Percentiles rank a stretch among this genome's conserved stretches.
Evolutionary conservation across 2,329 filamentous ascomycete genomes (phyloP).

Genomic region (Phialophora expanda): DNA sequence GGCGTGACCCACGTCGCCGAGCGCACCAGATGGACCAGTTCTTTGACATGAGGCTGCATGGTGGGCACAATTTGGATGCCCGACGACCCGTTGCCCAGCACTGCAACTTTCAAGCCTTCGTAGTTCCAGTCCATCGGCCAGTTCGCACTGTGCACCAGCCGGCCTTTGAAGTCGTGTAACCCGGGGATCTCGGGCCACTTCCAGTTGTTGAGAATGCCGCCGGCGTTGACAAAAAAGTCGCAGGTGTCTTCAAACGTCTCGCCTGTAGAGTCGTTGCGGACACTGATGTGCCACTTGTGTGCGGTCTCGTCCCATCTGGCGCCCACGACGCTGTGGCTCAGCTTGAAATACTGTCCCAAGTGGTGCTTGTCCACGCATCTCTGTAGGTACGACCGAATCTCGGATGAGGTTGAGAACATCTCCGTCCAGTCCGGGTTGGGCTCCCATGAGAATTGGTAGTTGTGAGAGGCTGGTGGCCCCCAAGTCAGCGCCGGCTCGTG

Average conservation of each 20-base stretch:
- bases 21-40: constrained; percentile 34
- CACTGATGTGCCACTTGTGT: constrained; percentile 40
- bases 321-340: constrained; percentile 39
- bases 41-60: constrained; percentile 43
- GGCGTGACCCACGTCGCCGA: constrained; percentile 33
- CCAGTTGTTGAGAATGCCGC: constrained; percentile 42
- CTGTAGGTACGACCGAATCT: constrained; percentile 42
- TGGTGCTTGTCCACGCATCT: constrained; percentile 36
- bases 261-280: constrained; percentile 37
- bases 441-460: constrained; percentile 47
- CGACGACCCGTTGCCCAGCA: constrained; percentile 41
- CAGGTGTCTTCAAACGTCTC: constrained; percentile 20
- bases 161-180: constrained; percentile 45
- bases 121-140: constrained; percentile 43
- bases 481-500: not conserved
- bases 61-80: constrained; percentile 45
- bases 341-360: constrained; percentile 38
- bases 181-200: constrained; percentile 44
- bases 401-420: constrained; percentile 37
- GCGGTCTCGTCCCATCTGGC: constrained; percentile 42
- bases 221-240: constrained; percentile 40
- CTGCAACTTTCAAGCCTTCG: constrained; percentile 35
- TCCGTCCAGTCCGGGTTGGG: constrained; percentile 39
- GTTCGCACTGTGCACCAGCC: constrained; percentile 43
- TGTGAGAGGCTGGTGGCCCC: constrained; percentile 18